These are phyloP conservation scores for Rheum nobile DNA, from an alignment of 148 eudicot genomes.

Conservation along the genomic window DNA sequence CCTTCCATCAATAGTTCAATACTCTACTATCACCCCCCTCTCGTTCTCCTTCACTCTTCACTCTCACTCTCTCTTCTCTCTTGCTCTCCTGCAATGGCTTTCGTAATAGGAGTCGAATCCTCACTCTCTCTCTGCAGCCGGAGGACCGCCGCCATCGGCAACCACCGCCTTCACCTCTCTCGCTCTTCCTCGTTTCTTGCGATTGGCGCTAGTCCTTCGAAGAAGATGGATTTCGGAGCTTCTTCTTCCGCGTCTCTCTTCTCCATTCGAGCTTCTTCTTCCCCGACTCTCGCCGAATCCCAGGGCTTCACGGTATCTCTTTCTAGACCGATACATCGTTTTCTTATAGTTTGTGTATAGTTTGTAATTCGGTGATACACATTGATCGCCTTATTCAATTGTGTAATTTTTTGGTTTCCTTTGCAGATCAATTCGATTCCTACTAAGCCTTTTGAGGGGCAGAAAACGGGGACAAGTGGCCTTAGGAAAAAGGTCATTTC, in stretches of 20 bases:
- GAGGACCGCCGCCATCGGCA: background rate
- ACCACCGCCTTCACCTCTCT: slow-evolving; percentile 7
- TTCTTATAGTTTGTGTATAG: background rate
- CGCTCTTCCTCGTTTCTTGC: slow-evolving; percentile 13
- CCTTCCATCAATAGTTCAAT: background rate
- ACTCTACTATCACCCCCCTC: background rate
- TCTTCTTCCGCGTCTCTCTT: slow-evolving; percentile 5
- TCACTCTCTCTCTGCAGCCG: slow-evolving; percentile 8
- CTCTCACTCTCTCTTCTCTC: slow-evolving; percentile 4
- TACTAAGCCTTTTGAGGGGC: slow-evolving; percentile 75
- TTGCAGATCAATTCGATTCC: slow-evolving; percentile 59
- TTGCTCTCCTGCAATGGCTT: slow-evolving; percentile 23
- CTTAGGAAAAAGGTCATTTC: slow-evolving; percentile 73
- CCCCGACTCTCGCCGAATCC: slow-evolving; percentile 26
- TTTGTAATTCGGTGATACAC: background rate
- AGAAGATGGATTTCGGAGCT: slow-evolving; percentile 1
- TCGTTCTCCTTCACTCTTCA: background rate
- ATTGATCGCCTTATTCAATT: background rate
- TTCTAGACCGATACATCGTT: background rate
- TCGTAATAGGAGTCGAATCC: slow-evolving; percentile 15
- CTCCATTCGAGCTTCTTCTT: slow-evolving; percentile 36
- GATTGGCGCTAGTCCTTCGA: background rate
- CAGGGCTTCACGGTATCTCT: slow-evolving; percentile 37
- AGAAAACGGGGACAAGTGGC: slow-evolving; percentile 95
- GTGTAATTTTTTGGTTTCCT: background rate